These are phyloP conservation scores for Trichosphaerium sp. DNA, from an alignment of 78 protist genomes.

Conservation along the genomic window DNA sequence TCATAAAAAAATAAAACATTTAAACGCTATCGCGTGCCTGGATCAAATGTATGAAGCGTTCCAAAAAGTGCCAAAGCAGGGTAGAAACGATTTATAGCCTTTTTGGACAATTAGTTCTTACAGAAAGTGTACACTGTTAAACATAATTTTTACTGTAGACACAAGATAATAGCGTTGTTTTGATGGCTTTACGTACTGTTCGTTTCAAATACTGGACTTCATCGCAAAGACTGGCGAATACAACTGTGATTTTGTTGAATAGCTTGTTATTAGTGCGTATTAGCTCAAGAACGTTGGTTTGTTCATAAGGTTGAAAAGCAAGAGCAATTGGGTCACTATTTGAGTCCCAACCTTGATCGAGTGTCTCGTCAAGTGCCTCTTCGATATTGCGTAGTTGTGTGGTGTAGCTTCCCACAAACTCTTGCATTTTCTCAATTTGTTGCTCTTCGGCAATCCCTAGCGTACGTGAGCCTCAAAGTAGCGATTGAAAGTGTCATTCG, in stretches of 20 bases:
- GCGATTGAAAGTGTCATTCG: too few species aligned
- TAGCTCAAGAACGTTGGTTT: constrained; percentile 41
- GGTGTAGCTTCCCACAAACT: background rate
- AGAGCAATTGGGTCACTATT: constrained; percentile 33
- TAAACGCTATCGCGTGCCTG: too few species aligned
- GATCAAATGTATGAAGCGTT: background rate
- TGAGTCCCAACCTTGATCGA: constrained; percentile 18
- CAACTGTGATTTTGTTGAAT: constrained; percentile 41
- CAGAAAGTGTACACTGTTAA: background rate
- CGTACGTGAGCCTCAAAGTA: too few species aligned
- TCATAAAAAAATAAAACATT: too few species aligned
- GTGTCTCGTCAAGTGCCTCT: constrained; percentile 40
- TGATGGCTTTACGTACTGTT: constrained; percentile 2
- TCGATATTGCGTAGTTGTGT: constrained; percentile 1
- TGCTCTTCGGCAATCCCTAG: too few species aligned
- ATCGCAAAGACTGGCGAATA: constrained; percentile 11
- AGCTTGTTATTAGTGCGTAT: constrained; percentile 37
- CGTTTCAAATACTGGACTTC: constrained; percentile 33
- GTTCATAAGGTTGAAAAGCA: constrained; percentile 39
- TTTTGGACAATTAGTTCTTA: background rate
- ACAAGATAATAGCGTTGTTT: background rate
- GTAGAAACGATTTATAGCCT: constrained; percentile 1
- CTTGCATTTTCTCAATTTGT: background rate
- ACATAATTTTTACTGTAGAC: background rate
- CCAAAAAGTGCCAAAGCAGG: constrained; percentile 1